Base-by-base conservation (phyloP, 2,329 filamentous ascomycete genomes). In the Colletotrichum siamense region DNA sequence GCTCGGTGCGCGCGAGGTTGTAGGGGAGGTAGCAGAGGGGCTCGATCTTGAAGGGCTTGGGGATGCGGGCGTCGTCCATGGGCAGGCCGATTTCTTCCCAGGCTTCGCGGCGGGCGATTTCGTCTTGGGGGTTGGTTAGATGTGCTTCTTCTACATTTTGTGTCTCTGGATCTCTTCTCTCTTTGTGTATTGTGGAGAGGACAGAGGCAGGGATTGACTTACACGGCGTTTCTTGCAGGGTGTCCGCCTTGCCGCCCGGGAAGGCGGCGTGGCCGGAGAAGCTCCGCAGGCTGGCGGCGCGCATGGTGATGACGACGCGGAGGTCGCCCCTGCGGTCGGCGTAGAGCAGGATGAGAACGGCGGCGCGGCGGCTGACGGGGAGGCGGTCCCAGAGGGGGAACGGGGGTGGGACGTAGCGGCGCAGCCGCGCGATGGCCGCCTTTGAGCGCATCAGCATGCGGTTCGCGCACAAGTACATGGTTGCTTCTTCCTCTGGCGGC, bases 31-130 rank as follows among this genome's bases (percentile, higher is more conserved):
- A 91, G 86, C 96, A 98, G 59, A 99, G 91, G 81, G 97, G 94
- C 85, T 98, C 96, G 79, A 99, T 93, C 71, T 90, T 89, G 86
- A 98, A 98, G 1, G 95, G 95, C 15, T 88, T 86, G 3, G 95
- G 95, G 34, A 98, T 89, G 76, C 91, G 91, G 73, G 83, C 81
- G 81, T 96, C 92, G 79, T 92, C 89, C 81, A 93, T 89, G 2
- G 96, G 95, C 4, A 99, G 92, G 2, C 96, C 96, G 79, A 99
- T 98, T 84, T 99, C 96, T 84, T 99, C 96, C 83, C 91, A 94
- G 1, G 96, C 96, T 88, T 99, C 96, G 78, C 96, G 92, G 26
- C 96, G 92, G 10, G 96, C 96, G 68, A 96, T 98, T 81, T 96
- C 91, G 84, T 95, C 95, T 85, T 88, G 85, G 86, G 12, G 18